Evolutionary conservation across 2,329 filamentous ascomycete genomes (phyloP).

Genomic region (Chaetomiaceae sp.): DNA sequence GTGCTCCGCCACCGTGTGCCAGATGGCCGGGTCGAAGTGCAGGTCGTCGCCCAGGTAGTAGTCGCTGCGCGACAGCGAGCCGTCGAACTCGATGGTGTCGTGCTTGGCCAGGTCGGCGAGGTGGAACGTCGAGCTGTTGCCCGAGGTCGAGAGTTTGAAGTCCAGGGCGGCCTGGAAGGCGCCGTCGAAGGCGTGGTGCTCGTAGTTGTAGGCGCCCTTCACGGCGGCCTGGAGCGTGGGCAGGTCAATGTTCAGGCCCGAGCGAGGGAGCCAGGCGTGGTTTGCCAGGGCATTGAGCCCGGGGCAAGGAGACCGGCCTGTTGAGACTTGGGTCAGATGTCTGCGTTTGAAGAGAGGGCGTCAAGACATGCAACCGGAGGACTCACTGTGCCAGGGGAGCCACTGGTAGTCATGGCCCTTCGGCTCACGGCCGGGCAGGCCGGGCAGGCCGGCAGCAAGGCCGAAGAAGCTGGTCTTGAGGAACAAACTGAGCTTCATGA

Average conservation of each 20-base stretch:
- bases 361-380: background rate
- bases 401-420: slow-evolving; percentile 12
- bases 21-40: slow-evolving; percentile 28
- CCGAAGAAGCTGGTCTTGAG: slow-evolving; percentile 1
- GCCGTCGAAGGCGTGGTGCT: slow-evolving; percentile 18
- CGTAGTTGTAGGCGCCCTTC: slow-evolving; percentile 17
- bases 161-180: slow-evolving; percentile 25
- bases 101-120: slow-evolving; percentile 26
- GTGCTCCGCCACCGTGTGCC: slow-evolving; percentile 18
- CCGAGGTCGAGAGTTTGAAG: slow-evolving; percentile 24
- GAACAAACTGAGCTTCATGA: slow-evolving; percentile 11
- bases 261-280: slow-evolving; percentile 25
- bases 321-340: background rate
- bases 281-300: slow-evolving; percentile 27
- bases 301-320: slow-evolving; percentile 20
- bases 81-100: slow-evolving; percentile 31
- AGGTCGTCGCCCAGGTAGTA: slow-evolving; percentile 27
- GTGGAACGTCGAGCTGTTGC: slow-evolving; percentile 27
- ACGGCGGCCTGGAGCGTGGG: slow-evolving; percentile 13
- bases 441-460: background rate
- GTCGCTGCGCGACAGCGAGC: slow-evolving; percentile 30
- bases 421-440: slow-evolving; percentile 3
- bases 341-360: background rate
- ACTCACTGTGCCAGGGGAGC: slow-evolving; percentile 2
- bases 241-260: slow-evolving; percentile 20